Evolutionary conservation across 2,329 filamentous ascomycete genomes (phyloP).

Genomic region (Pyrenochaeta sp.): DNA sequence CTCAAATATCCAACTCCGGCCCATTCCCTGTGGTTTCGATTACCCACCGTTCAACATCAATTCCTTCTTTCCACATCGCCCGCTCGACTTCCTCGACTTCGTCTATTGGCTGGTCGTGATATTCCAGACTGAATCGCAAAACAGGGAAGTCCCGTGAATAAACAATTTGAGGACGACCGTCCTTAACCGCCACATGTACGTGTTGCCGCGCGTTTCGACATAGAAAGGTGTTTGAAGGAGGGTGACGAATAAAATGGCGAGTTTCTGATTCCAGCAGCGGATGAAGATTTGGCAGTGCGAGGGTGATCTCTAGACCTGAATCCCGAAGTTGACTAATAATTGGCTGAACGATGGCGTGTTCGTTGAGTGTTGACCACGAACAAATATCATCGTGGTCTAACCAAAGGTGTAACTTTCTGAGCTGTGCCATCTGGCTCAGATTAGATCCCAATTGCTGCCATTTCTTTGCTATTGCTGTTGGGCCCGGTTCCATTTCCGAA

Average conservation of each 20-base stretch:
- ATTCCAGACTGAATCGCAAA: not conserved
- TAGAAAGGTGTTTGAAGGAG: slow-evolving; percentile 6
- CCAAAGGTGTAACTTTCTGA: slow-evolving; percentile 13
- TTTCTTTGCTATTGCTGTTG: too few relatives aligned
- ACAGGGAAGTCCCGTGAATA: not conserved
- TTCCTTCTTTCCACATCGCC: not conserved
- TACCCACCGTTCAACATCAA: not conserved
- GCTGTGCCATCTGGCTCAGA: not conserved
- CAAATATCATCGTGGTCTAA: slow-evolving; percentile 12
- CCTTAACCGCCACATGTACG: not conserved
- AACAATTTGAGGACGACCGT: not conserved
- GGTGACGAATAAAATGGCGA: slow-evolving; percentile 14
- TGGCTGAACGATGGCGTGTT: slow-evolving; percentile 15
- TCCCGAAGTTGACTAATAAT: not conserved
- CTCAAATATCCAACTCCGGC: too few relatives aligned
- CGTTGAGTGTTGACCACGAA: slow-evolving; percentile 20
- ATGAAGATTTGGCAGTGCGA: slow-evolving; percentile 20
- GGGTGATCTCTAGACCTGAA: slow-evolving; percentile 5
- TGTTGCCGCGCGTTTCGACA: slow-evolving; percentile 4
- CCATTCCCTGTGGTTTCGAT: too few relatives aligned
- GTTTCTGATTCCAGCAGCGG: slow-evolving; percentile 12
- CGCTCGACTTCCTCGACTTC: not conserved
- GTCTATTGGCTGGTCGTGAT: not conserved
- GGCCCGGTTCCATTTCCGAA: not conserved
- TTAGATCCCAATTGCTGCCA: not conserved